These are phyloP conservation scores for Gaultheria prostrata DNA, from an alignment of 148 eudicot species.

Conservation along the genomic window DNA sequence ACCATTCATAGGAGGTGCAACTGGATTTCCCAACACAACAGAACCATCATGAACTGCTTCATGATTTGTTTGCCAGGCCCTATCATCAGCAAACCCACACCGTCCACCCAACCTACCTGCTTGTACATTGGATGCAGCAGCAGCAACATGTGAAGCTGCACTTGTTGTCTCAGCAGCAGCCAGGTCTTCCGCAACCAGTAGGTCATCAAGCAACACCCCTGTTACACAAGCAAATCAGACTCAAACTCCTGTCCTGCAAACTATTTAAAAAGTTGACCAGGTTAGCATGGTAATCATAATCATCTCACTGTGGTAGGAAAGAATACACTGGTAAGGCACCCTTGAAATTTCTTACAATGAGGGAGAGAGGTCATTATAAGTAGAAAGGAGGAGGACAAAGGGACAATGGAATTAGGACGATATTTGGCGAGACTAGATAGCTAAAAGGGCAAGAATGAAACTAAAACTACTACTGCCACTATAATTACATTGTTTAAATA, in stretches of 20 bases:
- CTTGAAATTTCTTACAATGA: neutral
- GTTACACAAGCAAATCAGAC: slow-evolving; percentile 16
- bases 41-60: slow-evolving; percentile 74
- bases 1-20: slow-evolving; percentile 93
- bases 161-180: slow-evolving; percentile 92
- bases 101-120: slow-evolving; percentile 65
- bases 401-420: neutral
- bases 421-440: neutral
- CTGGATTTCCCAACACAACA: slow-evolving; percentile 87
- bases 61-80: slow-evolving; percentile 41
- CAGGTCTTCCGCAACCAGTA: slow-evolving; percentile 94
- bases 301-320: neutral
- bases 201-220: slow-evolving; percentile 94
- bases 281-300: slow-evolving; percentile 3
- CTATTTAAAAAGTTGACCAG: neutral
- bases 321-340: neutral
- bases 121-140: slow-evolving; percentile 72
- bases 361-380: neutral
- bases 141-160: slow-evolving; percentile 93
- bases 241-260: neutral
- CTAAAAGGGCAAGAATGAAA: neutral
- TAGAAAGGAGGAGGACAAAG: neutral
- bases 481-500: neutral
- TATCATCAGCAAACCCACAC: slow-evolving; percentile 71
- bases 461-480: neutral